Conservation (phyloP, 345 rosid genomes). For the Syzygium grande region DNA sequence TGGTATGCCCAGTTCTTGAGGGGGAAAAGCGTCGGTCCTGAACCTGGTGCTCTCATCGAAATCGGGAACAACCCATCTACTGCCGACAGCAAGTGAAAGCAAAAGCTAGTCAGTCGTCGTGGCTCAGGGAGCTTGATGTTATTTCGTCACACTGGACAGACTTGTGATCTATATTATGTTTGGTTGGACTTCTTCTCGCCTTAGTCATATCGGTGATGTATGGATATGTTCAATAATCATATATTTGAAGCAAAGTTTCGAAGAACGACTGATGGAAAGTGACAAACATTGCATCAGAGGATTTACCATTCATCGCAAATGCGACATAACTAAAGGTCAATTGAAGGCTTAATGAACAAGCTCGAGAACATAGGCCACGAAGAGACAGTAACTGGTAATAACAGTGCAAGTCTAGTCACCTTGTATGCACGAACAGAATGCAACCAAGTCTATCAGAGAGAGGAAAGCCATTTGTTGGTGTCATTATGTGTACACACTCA, state of each 20-base stretch:
- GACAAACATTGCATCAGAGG: background rate
- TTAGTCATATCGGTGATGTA: background rate
- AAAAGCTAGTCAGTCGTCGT: background rate
- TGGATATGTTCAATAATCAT: background rate
- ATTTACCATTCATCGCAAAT: background rate
- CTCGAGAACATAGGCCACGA: background rate
- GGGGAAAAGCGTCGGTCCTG: background rate
- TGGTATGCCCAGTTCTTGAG: constrained; percentile 8
- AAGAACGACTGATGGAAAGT: background rate
- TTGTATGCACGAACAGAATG: background rate
- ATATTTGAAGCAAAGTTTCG: background rate
- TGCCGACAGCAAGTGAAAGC: background rate
- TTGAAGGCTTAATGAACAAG: background rate
- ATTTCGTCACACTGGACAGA: background rate
- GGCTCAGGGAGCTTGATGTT: background rate
- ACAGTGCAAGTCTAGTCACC: background rate
- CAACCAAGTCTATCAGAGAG: background rate
- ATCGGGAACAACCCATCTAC: background rate
- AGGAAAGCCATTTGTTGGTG: background rate
- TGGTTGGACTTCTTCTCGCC: background rate
- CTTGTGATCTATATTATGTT: background rate
- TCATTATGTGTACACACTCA: background rate
- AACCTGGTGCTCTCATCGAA: background rate
- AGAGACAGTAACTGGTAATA: background rate
- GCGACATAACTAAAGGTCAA: background rate